phyloP scores from a whole-genome alignment of 2,329 filamentous ascomycete genomes.

The Laburnicola sp. region DNA sequence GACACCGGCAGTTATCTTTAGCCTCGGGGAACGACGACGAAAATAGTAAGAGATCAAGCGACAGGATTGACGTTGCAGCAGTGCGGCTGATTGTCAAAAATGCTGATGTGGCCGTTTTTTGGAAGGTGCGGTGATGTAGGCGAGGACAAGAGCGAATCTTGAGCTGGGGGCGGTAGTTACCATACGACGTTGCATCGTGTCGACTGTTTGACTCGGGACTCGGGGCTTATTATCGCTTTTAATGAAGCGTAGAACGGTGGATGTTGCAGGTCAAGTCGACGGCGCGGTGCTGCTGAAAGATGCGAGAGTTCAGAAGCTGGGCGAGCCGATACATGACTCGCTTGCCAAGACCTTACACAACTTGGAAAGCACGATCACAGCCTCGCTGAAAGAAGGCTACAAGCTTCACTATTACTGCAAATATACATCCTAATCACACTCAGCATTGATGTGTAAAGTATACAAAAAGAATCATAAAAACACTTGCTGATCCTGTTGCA shows the following conservation, averaged over 20 bases:
- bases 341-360: conserved; percentile 3
- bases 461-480: no score
- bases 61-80: not conserved
- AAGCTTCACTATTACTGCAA: no score
- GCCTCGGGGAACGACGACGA: not conserved
- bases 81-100: not conserved
- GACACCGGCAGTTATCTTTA: not conserved
- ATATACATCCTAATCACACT: no score
- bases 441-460: no score
- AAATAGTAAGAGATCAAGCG: not conserved
- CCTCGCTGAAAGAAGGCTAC: no score
- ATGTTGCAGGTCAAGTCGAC: not conserved
- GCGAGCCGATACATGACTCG: not conserved
- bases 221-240: not conserved
- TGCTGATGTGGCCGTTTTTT: not conserved
- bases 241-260: not conserved
- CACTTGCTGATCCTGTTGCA: no score
- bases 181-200: conserved; percentile 16
- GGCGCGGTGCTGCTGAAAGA: not conserved
- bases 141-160: not conserved
- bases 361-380: no score
- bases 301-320: not conserved
- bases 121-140: not conserved
- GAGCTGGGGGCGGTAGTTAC: conserved; percentile 5
- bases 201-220: not conserved